phyloP scores from a whole-genome alignment of 2,329 filamentous ascomycete genomes.

The Aureobasidium leucospermi region DNA sequence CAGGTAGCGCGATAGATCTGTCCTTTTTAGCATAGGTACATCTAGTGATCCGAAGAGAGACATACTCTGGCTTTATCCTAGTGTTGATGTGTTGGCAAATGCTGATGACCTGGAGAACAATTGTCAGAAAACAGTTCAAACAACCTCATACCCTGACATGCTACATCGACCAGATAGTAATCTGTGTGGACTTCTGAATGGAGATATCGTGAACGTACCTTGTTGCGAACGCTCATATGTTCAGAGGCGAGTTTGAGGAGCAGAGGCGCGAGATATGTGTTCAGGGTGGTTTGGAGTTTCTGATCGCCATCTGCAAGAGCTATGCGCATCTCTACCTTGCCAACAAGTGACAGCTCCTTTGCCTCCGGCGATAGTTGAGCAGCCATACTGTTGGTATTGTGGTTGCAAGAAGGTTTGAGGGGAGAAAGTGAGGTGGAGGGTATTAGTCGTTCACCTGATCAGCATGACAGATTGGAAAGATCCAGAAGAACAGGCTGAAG shows the following conservation, averaged over 20 bases:
- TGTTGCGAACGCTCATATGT: constrained; percentile 70
- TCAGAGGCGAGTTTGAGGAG: constrained; percentile 82
- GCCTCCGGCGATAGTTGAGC: constrained; percentile 41
- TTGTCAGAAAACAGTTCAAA: neutral
- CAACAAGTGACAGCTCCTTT: constrained; percentile 73
- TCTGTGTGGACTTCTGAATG: neutral
- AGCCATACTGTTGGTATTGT: constrained; percentile 25
- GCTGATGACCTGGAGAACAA: constrained; percentile 47
- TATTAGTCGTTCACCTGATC: neutral
- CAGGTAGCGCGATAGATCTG: constrained; percentile 66
- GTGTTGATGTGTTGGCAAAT: constrained; percentile 67
- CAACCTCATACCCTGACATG: too few species aligned
- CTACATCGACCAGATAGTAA: too few species aligned
- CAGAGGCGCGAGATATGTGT: constrained; percentile 71
- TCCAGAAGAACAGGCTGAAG: neutral
- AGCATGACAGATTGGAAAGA: neutral
- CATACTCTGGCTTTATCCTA: constrained; percentile 49
- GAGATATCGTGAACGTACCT: constrained; percentile 39
- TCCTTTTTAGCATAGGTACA: constrained; percentile 15
- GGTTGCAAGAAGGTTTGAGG: neutral
- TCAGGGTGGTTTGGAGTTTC: constrained; percentile 71
- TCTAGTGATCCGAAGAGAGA: constrained; percentile 14
- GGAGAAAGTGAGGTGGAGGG: neutral
- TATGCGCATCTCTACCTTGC: constrained; percentile 79
- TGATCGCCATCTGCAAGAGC: constrained; percentile 74